A percentile compares a stretch with the other conserved stretches of the same genome.
Evolutionary conservation across 2,329 filamentous ascomycete species (phyloP).

Genomic region (Claviceps paspali): DNA sequence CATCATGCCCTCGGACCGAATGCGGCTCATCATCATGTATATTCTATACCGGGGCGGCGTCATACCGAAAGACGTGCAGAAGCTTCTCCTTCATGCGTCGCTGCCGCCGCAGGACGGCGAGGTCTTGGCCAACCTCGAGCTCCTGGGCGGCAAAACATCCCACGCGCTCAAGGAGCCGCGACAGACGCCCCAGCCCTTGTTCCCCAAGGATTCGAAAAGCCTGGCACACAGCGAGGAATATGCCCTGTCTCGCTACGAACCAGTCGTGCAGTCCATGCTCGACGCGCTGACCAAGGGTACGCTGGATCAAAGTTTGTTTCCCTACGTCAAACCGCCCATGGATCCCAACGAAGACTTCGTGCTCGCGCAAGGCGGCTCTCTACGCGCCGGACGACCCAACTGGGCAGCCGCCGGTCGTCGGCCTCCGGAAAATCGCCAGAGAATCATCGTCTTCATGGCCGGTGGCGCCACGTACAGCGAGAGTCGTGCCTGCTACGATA

Average conservation of each 20-base stretch:
- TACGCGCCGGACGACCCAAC: constrained; percentile 83
- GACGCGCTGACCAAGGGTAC: constrained; percentile 55
- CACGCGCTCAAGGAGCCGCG: constrained; percentile 61
- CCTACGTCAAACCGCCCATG: constrained; percentile 56
- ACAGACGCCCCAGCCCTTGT: constrained; percentile 50
- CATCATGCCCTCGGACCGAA: constrained; percentile 54
- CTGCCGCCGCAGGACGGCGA: constrained; percentile 61
- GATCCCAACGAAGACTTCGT: constrained; percentile 45
- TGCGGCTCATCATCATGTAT: constrained; percentile 77
- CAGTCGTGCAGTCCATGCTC: constrained; percentile 67
- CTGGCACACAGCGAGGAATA: constrained; percentile 56
- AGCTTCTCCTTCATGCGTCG: constrained; percentile 68
- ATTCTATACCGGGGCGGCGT: constrained; percentile 76
- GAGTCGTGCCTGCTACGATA: constrained; percentile 74
- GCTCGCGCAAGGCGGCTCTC: constrained; percentile 49
- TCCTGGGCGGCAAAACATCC: constrained; percentile 62
- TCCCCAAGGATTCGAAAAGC: constrained; percentile 47
- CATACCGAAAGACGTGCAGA: constrained; percentile 67
- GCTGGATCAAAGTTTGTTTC: constrained; percentile 52
- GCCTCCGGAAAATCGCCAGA: constrained; percentile 65
- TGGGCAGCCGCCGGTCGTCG: constrained; percentile 77
- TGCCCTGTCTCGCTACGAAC: constrained; percentile 74
- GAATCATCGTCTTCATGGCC: constrained; percentile 86
- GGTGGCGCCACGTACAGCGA: constrained; percentile 92
- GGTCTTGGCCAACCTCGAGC: constrained; percentile 60